phyloP scores from a whole-genome alignment of 2,329 filamentous ascomycete genomes.

The Trichoderma gracile region DNA sequence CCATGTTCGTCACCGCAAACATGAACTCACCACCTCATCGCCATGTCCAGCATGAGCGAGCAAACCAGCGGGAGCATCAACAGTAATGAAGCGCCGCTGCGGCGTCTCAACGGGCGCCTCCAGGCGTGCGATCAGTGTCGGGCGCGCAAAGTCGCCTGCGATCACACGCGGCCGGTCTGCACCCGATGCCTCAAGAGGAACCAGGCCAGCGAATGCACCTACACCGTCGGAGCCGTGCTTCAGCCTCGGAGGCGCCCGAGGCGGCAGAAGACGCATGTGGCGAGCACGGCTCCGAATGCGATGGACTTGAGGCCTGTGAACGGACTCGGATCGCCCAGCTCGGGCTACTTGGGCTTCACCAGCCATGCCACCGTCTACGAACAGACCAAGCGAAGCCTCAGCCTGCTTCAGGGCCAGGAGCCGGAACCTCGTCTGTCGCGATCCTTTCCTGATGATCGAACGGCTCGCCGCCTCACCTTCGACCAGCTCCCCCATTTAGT shows the following conservation, averaged over 20 bases:
- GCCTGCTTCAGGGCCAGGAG: conserved; percentile 35
- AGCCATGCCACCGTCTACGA: conserved; percentile 46
- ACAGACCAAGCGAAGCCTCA: conserved; percentile 44
- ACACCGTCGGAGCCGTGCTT: conserved; percentile 29
- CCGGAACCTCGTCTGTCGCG: conserved; percentile 15
- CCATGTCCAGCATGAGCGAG: not conserved
- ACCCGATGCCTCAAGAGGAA: conserved; percentile 41
- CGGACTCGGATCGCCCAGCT: not conserved
- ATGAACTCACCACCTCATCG: not conserved
- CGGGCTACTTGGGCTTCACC: conserved; percentile 47
- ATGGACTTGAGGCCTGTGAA: not conserved
- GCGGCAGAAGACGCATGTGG: not conserved
- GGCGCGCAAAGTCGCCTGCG: conserved; percentile 44
- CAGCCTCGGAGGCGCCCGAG: conserved; percentile 8
- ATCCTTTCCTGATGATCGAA: not conserved
- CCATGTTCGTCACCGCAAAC: not conserved
- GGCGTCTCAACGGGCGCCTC: conserved; percentile 33
- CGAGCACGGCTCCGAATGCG: not conserved
- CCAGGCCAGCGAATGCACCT: conserved; percentile 38
- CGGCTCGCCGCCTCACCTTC: not conserved
- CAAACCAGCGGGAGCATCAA: not conserved
- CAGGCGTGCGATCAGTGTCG: conserved; percentile 40
- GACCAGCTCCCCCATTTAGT: not conserved
- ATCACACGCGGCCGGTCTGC: conserved; percentile 42
- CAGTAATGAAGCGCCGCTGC: conserved; percentile 23